phyloP scores from a whole-genome alignment of 805 yeast species.

The Kockiozyma suomiensis region DNA sequence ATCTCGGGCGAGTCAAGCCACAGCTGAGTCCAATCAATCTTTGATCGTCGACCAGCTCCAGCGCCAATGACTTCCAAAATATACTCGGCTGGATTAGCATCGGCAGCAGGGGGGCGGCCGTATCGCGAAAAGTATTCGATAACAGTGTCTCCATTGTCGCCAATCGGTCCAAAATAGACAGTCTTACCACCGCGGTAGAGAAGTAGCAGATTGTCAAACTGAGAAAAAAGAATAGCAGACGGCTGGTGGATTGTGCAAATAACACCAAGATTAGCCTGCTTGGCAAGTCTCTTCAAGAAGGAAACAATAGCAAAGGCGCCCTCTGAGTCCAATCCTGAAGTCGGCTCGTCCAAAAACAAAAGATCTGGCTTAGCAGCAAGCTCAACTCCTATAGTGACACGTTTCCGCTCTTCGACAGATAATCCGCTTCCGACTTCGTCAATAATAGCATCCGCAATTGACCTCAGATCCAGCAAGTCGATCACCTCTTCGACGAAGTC shows the following conservation, averaged over 20 bases:
- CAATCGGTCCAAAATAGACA: slow-evolving; percentile 75
- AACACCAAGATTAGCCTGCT: slow-evolving; percentile 61
- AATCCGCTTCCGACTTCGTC: slow-evolving; percentile 75
- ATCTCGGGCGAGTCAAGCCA: slow-evolving; percentile 54
- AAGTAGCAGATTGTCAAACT: slow-evolving; percentile 74
- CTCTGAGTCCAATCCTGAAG: slow-evolving; percentile 70
- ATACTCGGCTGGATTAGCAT: slow-evolving; percentile 88
- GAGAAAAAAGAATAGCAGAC: slow-evolving; percentile 74
- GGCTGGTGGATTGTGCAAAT: slow-evolving; percentile 84
- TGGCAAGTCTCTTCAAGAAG: slow-evolving; percentile 60
- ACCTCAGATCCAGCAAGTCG: slow-evolving; percentile 62
- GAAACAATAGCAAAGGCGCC: slow-evolving; percentile 69
- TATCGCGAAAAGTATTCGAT: slow-evolving; percentile 65
- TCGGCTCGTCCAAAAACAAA: slow-evolving; percentile 67
- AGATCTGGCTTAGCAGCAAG: slow-evolving; percentile 66
- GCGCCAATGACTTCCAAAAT: slow-evolving; percentile 64
- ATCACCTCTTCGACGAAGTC: slow-evolving; percentile 68
- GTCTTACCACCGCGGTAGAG: slow-evolving; percentile 72
- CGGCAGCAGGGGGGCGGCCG: slow-evolving; percentile 67
- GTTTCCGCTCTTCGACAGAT: slow-evolving; percentile 64
- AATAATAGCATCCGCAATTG: slow-evolving; percentile 70
- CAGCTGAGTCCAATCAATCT: slow-evolving; percentile 51
- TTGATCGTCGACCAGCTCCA: slow-evolving; percentile 41
- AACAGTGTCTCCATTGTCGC: slow-evolving; percentile 58
- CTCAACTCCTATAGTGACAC: slow-evolving; percentile 67